Conservation (phyloP, 305 asterid genomes). For the Fraxinus nigra region DNA sequence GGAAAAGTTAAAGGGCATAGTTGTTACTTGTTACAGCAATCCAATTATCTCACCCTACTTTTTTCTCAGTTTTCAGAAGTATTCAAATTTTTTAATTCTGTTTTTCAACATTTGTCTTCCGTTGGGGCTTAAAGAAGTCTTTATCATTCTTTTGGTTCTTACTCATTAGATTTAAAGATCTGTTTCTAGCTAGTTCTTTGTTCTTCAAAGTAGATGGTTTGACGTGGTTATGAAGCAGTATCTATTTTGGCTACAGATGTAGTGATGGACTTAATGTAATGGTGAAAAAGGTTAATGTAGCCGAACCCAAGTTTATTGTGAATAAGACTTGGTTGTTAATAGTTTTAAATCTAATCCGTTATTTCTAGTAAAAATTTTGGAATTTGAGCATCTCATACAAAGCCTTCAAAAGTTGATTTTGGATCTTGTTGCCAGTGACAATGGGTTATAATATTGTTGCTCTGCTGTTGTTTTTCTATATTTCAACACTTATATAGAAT, state of each 20-base stretch:
- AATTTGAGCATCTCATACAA: background rate
- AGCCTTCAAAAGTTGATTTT: background rate
- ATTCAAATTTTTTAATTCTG: background rate
- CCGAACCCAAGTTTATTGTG: background rate
- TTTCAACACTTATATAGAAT: background rate
- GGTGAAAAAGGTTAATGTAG: background rate
- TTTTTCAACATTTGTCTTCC: background rate
- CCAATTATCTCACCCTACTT: background rate
- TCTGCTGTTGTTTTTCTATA: background rate
- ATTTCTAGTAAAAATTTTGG: background rate
- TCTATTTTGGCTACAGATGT: background rate
- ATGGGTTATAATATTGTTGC: background rate
- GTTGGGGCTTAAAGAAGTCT: background rate
- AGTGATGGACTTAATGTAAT: background rate
- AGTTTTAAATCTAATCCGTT: background rate
- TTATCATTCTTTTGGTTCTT: background rate
- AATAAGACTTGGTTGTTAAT: background rate
- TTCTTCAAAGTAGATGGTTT: background rate
- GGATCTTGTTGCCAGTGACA: background rate
- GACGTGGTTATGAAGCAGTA: background rate
- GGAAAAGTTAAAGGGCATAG: background rate
- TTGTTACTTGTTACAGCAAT: background rate
- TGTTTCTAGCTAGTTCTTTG: background rate
- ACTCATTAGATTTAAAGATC: background rate
- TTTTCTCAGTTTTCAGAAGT: background rate